Base-by-base conservation (phyloP, 805 yeast genomes). In the Candida namnaoensis region DNA sequence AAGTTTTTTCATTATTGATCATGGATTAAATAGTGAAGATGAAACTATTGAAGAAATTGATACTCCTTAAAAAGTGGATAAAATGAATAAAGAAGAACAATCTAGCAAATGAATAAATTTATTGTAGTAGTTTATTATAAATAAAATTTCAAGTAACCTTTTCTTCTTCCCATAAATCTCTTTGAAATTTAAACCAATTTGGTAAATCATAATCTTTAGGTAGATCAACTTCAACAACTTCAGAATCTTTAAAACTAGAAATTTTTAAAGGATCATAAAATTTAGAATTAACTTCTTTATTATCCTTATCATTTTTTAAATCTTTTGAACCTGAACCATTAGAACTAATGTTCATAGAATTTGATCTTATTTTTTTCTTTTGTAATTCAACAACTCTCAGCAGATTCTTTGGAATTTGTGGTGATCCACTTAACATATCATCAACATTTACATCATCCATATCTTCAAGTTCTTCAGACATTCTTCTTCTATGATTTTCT, bases 131-230 rank as follows among this genome's bases (percentile, higher is more conserved):
- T n/a, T n/a, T n/a, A n/a, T n/a, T n/a, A n/a, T 19, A 19, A 19
- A 19, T 19, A 19, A 19, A 19, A 19, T 19, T 19, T 19, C 19
- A 19, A 19, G 19, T 19, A 19, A 19, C 19, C 3, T 7, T 8
- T 15, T 46, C 69, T 38, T 58, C 61, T 49, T 82, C 88, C 95
- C 91, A 85, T 41, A 65, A 53, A 45, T 78, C 73, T 44, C 90
- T 59, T 44, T 83, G 84, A 28, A 63, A 58, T 19, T 65, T 65
- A 51, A 86, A 85, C 96, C 96, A 88, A 2, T 56, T 64, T 0
- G 95, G 95, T n/a, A 88, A 65, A 35, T 71, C 65, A 11, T 67
- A 60, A 39, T 80, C 88, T 8, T 70, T 64, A 0, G 95, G 95
- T 7, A 68, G 49, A 14, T 51, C 51, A 8, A 68, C 49, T 19